Conservation (phyloP, 306 rosid species). For the Aeschynomene evenia region DNA sequence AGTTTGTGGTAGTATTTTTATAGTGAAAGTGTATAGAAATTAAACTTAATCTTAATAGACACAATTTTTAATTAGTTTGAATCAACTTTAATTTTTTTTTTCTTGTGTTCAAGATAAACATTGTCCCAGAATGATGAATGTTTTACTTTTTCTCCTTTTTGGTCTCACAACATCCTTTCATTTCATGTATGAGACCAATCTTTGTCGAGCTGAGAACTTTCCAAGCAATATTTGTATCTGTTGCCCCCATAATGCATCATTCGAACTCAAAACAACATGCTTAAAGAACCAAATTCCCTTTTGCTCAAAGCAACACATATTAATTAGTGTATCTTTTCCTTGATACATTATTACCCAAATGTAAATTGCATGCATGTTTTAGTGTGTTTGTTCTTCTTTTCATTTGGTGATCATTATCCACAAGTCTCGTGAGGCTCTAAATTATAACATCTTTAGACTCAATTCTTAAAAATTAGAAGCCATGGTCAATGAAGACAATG, state of each 20-base stretch:
- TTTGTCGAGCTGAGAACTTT: background rate
- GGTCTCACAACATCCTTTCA: too few relatives aligned
- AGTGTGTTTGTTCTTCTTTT: background rate
- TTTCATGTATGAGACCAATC: background rate
- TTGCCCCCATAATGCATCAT: background rate
- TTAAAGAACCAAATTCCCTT: background rate
- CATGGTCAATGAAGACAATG: conserved; percentile 29
- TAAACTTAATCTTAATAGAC: too few relatives aligned
- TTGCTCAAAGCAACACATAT: background rate
- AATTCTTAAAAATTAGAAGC: conserved; percentile 18
- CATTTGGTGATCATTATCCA: background rate
- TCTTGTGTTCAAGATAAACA: too few relatives aligned
- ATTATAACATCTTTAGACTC: conserved; percentile 18
- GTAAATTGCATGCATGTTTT: background rate
- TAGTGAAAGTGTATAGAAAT: too few relatives aligned
- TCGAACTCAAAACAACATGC: background rate
- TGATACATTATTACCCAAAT: background rate
- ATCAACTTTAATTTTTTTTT: too few relatives aligned
- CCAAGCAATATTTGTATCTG: background rate
- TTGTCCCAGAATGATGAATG: too few relatives aligned
- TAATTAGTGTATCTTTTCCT: background rate
- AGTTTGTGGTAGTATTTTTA: too few relatives aligned
- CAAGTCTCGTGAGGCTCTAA: background rate
- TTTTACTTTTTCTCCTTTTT: too few relatives aligned
- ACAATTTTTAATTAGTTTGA: too few relatives aligned